Base-by-base conservation (phyloP, 805 yeast genomes). In the Lipomyces oligophaga region DNA sequence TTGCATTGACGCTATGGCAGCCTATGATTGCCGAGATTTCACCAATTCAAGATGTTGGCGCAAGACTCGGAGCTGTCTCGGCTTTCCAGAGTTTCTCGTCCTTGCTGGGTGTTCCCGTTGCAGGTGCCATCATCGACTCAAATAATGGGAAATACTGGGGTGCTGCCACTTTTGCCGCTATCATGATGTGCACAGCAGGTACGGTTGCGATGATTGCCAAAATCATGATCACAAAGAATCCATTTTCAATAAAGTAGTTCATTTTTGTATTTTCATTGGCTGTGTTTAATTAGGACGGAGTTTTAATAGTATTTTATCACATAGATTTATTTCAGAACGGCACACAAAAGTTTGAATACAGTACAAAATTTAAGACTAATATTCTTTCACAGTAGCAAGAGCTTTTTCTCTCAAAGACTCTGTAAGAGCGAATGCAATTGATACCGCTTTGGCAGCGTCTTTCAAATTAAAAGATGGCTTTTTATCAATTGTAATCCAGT, bases 11-110 rank as follows among this genome's bases (percentile, higher is more conserved):
- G 5, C 43, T 66, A 11, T 61, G 63, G 20, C 67, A 67, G 2
- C 60, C 66, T 1, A 50, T 63, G 28, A 54, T 63, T 2, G 65
- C 68, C 1, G 48, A 52, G 19, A 63, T 65, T 5, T 48, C 58
- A 0, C 58, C 63, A 33, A 38, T 61, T 32, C 49, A 54, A 8
- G 41, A 58, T 24, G 52, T 62, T 10, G 67, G 68, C 7, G 56
- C 58, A 3, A 51, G 67, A 5, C 83, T 85, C 85, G 85, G 85
- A 2, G 48, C 79, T 32, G 75, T 85, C 1, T 69, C 84, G 30
- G 68, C 75, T 5, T 58, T 72, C 10, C 79, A 81, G 33, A 73
- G 88, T 0, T 71, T 76, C 57, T 79, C 75, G 2, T 44, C 56
- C 21, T 54, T 64, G 4, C 38, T 58, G 1, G 68, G 67, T 0